A percentile compares a stretch with the other conserved stretches of the same genome.
Conservation (phyloP, 2,329 filamentous ascomycete genomes). For the Fusarium palustre region DNA sequence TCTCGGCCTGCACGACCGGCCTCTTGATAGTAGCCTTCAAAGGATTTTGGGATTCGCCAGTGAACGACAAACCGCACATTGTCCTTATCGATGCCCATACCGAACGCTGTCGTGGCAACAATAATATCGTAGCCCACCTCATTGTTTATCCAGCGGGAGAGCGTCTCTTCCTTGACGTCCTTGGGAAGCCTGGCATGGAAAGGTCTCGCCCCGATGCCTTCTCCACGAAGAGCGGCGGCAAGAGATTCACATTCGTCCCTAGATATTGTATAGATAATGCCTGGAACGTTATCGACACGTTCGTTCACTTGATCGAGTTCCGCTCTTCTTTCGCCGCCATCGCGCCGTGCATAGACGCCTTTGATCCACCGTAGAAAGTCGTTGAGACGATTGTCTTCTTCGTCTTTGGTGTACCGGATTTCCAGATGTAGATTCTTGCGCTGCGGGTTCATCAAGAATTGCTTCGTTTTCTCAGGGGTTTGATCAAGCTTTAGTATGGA, state of each 20-base stretch:
- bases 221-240: constrained; percentile 71
- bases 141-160: constrained; percentile 78
- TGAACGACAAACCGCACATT: constrained; percentile 95
- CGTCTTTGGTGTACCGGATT: constrained; percentile 83
- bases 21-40: constrained; percentile 97
- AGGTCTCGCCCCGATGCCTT: constrained; percentile 78
- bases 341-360: constrained; percentile 76
- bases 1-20: constrained; percentile 91
- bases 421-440: constrained; percentile 92
- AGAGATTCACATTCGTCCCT: constrained; percentile 80
- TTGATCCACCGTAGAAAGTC: constrained; percentile 83
- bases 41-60: constrained; percentile 93
- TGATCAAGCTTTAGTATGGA: constrained; percentile 75
- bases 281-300: constrained; percentile 73
- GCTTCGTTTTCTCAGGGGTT: constrained; percentile 68
- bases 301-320: constrained; percentile 68
- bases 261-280: constrained; percentile 84
- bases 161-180: constrained; percentile 76
- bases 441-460: constrained; percentile 85
- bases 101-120: constrained; percentile 94
- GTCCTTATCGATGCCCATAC: constrained; percentile 97
- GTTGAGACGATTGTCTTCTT: constrained; percentile 76
- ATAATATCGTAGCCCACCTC: constrained; percentile 87
- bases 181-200: constrained; percentile 78
- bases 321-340: constrained; percentile 66